phyloP scores from a whole-genome alignment of 345 rosid species.

The Acer saccharum region DNA sequence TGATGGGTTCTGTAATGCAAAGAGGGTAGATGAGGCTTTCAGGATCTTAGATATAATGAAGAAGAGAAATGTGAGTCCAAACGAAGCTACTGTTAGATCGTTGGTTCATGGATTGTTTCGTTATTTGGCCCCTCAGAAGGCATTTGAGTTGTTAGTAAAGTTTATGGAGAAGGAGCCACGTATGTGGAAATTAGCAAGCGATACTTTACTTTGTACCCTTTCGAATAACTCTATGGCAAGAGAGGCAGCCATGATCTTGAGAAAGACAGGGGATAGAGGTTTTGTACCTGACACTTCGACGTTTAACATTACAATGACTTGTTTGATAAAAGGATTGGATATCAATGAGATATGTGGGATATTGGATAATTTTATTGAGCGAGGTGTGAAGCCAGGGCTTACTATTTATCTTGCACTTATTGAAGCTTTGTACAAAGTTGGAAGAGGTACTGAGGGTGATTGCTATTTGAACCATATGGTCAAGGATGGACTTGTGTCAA shows the following conservation, averaged over 20 bases:
- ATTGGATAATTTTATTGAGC: slow-evolving; percentile 47
- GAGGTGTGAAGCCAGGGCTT: slow-evolving; percentile 69
- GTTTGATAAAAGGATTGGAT: slow-evolving; percentile 64
- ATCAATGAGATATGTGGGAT: slow-evolving; percentile 57
- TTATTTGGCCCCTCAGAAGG: slow-evolving; percentile 44
- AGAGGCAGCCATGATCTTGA: slow-evolving; percentile 64
- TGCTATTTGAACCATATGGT: slow-evolving; percentile 51
- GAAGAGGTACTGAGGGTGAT: slow-evolving; percentile 52
- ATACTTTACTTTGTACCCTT: slow-evolving; percentile 66
- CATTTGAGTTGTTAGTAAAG: slow-evolving; percentile 50
- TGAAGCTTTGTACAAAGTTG: slow-evolving; percentile 57
- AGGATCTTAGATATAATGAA: slow-evolving; percentile 58
- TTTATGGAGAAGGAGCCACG: slow-evolving; percentile 54
- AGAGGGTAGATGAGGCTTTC: slow-evolving; percentile 70
- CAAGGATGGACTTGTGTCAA: slow-evolving; percentile 47
- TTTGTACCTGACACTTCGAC: slow-evolving; percentile 58
- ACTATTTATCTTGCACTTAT: slow-evolving; percentile 54
- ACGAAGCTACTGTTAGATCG: slow-evolving; percentile 80
- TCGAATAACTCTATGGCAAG: slow-evolving; percentile 65
- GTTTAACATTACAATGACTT: slow-evolving; percentile 56
- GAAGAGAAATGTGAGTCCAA: slow-evolving; percentile 55
- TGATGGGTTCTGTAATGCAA: slow-evolving; percentile 80
- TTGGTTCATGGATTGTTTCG: slow-evolving; percentile 82
- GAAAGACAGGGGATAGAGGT: slow-evolving; percentile 50
- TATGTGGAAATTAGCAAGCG: slow-evolving; percentile 54